A percentile compares a stretch with the other conserved stretches of the same genome.
These are phyloP conservation scores for Scheffersomyces quercinus DNA, from an alignment of 1,139 yeast genomes.

Conservation along the genomic window DNA sequence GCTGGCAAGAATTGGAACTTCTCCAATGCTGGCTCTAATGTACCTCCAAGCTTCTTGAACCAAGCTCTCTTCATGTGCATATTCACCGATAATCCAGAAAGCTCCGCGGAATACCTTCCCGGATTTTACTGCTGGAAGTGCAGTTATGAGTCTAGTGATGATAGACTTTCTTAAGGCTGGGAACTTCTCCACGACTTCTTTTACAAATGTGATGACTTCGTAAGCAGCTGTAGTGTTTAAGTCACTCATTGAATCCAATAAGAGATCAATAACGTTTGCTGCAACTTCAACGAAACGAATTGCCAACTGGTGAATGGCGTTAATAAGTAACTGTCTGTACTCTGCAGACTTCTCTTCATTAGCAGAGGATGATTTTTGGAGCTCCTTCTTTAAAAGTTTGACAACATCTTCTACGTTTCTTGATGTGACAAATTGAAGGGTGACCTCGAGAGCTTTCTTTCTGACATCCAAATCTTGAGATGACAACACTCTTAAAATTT, in stretches of 20 bases:
- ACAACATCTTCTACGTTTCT: slow-evolving; percentile 95
- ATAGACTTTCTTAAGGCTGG: slow-evolving; percentile 76
- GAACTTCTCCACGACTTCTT: slow-evolving; percentile 91
- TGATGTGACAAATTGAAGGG: slow-evolving; percentile 75
- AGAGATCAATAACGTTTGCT: slow-evolving; percentile 82
- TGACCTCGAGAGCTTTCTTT: slow-evolving; percentile 79
- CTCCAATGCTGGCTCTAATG: slow-evolving; percentile 83
- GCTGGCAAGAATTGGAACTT: slow-evolving; percentile 81
- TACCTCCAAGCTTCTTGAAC: slow-evolving; percentile 87
- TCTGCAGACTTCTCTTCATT: slow-evolving; percentile 80
- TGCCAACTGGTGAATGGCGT: slow-evolving; percentile 88
- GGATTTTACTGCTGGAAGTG: slow-evolving; percentile 71
- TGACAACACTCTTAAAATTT: slow-evolving; percentile 79
- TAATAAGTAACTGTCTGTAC: slow-evolving; percentile 85
- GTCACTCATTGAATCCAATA: slow-evolving; percentile 84
- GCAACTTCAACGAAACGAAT: slow-evolving; percentile 89
- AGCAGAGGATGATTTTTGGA: slow-evolving; percentile 66
- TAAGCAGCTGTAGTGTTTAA: slow-evolving; percentile 83
- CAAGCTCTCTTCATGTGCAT: slow-evolving; percentile 68
- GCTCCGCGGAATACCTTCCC: slow-evolving; percentile 94
- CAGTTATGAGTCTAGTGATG: slow-evolving; percentile 59
- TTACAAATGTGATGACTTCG: slow-evolving; percentile 85
- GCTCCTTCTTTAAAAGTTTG: slow-evolving; percentile 86
- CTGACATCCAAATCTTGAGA: slow-evolving; percentile 92
- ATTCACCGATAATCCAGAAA: slow-evolving; percentile 95